Base-by-base conservation (phyloP, 805 yeast species). In the Osmozyma mogii region DNA sequence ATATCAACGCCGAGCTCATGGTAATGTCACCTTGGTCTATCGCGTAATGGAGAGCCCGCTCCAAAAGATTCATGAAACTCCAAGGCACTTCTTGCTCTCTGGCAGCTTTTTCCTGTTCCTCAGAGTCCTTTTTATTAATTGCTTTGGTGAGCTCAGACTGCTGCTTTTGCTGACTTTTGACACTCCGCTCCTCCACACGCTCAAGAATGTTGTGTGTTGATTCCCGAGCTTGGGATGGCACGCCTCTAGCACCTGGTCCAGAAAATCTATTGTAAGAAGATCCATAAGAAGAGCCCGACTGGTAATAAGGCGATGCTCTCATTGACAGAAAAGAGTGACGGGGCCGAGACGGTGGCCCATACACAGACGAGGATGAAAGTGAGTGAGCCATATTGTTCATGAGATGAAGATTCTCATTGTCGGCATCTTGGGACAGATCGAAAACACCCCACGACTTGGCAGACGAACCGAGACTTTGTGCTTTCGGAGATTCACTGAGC, bases 11-110 rank as follows among this genome's bases (percentile, higher is more conserved):
- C 4, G 81, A 68, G 36, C 78, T 64, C 65, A 76, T 58, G 9
- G 77, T 56, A 11, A 78, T 44, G 47, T 82, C 85, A 1, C 89
- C 89, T 40, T 77, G 81, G 6, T 51, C 50, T 4, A 69, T 48
- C 24, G 79, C 70, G 51, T 70, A 77, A 14, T 65, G 65, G n/a
- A 73, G 51, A 0, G 76, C 72, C 39, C 72, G 59, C 27, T 55
- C 44, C 8, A 82, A 57, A 33, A 82, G 48, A 27, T 50, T 54
- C 6, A 60, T 53, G 3, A 80, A 69, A 11, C 64, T 58, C 82
- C 87, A 82, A 0, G 88, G 84, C 17, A 39, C 40, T 22, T 29
- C 24, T 15, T 25, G 27, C 20, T 33, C 10, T 18, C 21, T 18
- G 21, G 21, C 21, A 18, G 21, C 9, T 37, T 22, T 37, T 43